Evolutionary conservation across 495 filamentous ascomycete genomes (phyloP).

Genomic region (Hypoxylon perforatum): DNA sequence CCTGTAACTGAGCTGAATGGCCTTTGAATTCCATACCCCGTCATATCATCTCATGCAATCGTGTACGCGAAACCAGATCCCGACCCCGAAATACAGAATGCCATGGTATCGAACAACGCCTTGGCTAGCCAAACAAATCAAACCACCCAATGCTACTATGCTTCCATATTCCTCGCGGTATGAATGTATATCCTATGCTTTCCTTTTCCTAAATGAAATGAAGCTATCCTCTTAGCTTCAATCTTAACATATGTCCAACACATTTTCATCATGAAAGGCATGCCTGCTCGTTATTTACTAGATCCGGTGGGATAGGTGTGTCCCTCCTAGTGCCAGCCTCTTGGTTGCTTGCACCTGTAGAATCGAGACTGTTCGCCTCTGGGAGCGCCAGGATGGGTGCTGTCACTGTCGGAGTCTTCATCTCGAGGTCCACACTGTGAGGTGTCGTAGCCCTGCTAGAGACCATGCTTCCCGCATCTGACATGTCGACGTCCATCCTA

Average conservation of each 20-base stretch:
- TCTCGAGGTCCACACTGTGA: constrained; percentile 40
- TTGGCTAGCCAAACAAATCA: constrained; percentile 19
- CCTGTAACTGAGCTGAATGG: not conserved
- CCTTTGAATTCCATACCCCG: constrained; percentile 18
- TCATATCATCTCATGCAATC: constrained; percentile 23
- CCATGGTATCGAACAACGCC: constrained; percentile 41
- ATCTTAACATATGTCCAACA: not conserved
- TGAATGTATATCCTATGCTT: constrained; percentile 20
- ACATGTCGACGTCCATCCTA: constrained; percentile 55
- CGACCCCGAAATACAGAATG: constrained; percentile 20
- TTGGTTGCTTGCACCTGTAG: constrained; percentile 19
- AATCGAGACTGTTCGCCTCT: constrained; percentile 15
- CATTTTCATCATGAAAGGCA: not conserved
- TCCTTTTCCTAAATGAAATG: not conserved
- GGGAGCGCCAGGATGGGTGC: constrained; percentile 1
- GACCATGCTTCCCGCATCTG: constrained; percentile 50
- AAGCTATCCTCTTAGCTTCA: not conserved
- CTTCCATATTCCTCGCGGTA: constrained; percentile 33
- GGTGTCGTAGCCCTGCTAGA: constrained; percentile 45
- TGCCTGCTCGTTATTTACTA: constrained; percentile 15
- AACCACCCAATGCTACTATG: constrained; percentile 14
- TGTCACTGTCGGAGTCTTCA: constrained; percentile 50
- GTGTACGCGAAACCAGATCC: constrained; percentile 5
- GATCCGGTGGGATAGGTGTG: constrained; percentile 37
- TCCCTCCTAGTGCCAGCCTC: constrained; percentile 33